Evolutionary conservation across 2,329 filamentous ascomycete species (phyloP).

Genomic region (Neofusicoccum laricinum): DNA sequence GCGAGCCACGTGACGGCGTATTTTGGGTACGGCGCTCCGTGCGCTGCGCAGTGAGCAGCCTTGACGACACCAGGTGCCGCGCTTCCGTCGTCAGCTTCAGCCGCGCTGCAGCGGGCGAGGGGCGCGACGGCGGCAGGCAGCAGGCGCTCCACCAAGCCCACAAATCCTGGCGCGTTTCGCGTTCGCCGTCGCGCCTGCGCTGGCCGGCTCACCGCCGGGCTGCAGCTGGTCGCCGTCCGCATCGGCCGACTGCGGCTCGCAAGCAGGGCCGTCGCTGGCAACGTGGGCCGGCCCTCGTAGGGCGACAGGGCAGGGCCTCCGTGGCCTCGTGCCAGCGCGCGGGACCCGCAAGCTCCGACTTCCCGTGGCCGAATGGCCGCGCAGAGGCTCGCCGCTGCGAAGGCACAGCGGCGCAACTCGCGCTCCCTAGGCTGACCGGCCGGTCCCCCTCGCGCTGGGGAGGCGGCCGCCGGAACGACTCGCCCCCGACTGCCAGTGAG

Average conservation of each 20-base stretch:
- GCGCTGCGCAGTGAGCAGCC: background rate
- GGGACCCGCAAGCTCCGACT: background rate
- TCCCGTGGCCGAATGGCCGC: background rate
- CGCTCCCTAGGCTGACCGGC: background rate
- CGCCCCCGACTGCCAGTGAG: background rate
- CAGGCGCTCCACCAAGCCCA: conserved; percentile 2
- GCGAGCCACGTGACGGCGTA: background rate
- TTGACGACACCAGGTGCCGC: background rate
- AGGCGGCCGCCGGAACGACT: conserved; percentile 2
- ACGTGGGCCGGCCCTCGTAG: background rate
- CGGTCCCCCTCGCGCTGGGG: background rate
- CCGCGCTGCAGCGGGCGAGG: background rate
- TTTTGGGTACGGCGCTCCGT: background rate
- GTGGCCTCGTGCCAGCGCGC: background rate
- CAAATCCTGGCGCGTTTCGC: background rate
- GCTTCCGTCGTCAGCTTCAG: conserved; percentile 1
- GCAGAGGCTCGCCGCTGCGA: background rate
- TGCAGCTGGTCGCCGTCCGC: background rate
- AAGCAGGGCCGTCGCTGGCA: background rate
- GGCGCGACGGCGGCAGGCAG: background rate
- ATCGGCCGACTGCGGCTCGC: conserved; percentile 5
- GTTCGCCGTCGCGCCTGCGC: background rate
- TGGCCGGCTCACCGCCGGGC: background rate
- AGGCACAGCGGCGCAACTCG: background rate
- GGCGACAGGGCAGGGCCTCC: background rate